A percentile compares a stretch with the other conserved stretches of the same genome.
These are phyloP conservation scores for Pleurotus platypus DNA, from an alignment of 768 basidiomycete genomes.

Conservation along the genomic window DNA sequence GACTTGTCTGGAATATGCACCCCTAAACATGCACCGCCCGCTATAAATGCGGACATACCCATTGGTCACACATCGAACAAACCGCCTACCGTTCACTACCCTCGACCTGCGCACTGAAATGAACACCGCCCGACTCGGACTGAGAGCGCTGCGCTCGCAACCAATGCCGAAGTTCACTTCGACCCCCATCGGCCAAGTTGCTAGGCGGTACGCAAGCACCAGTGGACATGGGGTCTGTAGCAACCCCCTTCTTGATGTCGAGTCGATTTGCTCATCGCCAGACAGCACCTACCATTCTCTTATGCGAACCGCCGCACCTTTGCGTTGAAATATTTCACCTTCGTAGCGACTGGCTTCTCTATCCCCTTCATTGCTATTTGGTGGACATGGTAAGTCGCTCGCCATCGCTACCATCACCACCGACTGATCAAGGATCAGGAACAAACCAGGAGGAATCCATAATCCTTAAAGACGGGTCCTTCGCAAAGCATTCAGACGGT, in stretches of 20 bases:
- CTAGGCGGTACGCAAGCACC: slow-evolving; percentile 1
- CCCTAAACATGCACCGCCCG: too few relatives aligned
- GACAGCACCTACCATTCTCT: slow-evolving; percentile 22
- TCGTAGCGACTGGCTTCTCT: slow-evolving; percentile 22
- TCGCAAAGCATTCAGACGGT: too few relatives aligned
- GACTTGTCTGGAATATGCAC: too few relatives aligned
- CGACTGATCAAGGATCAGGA: background rate
- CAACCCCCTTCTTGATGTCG: too few relatives aligned
- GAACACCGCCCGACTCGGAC: background rate
- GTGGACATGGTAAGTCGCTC: slow-evolving; percentile 15
- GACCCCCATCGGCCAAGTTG: background rate
- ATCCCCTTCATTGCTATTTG: slow-evolving; percentile 27
- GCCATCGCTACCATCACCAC: background rate
- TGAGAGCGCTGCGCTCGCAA: background rate
- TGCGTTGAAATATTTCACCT: slow-evolving; percentile 18
- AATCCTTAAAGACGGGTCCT: background rate
- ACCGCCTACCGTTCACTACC: too few relatives aligned
- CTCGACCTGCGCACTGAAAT: background rate
- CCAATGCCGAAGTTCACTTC: background rate
- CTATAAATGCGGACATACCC: too few relatives aligned
- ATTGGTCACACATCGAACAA: too few relatives aligned
- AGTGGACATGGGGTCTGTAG: slow-evolving; percentile 2
- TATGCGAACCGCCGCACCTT: slow-evolving; percentile 17
- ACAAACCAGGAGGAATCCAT: slow-evolving; percentile 8
- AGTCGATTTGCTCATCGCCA: background rate